Conservation (phyloP, 2,329 filamentous ascomycete species). For the Cladophialophora chaetospira region DNA sequence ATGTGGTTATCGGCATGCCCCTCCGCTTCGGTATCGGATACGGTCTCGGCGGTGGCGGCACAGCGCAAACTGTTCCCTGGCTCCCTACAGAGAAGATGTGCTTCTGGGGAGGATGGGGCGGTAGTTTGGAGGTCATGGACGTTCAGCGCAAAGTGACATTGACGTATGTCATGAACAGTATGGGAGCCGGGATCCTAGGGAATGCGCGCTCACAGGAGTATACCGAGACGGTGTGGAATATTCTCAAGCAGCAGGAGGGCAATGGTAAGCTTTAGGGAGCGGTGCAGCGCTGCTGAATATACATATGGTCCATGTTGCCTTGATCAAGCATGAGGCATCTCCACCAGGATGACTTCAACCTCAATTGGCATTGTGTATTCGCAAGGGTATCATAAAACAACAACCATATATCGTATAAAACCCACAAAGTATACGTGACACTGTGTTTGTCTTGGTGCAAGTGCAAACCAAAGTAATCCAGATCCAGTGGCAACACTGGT, state of each 20-base stretch:
- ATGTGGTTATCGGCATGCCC: slow-evolving; percentile 42
- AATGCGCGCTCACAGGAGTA: slow-evolving; percentile 37
- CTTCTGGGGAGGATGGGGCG: slow-evolving; percentile 53
- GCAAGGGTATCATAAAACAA: no score
- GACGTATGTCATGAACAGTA: slow-evolving; percentile 51
- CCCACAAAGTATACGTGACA: no score
- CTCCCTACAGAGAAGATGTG: slow-evolving; percentile 40
- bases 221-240: slow-evolving; percentile 39
- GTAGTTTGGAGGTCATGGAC: slow-evolving; percentile 49
- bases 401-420: no score
- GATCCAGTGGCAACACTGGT: no score
- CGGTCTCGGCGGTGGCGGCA: slow-evolving; percentile 38
- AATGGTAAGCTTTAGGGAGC: not conserved
- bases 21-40: slow-evolving; percentile 50
- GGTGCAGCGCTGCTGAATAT: not conserved
- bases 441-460: no score
- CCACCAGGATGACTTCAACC: no score
- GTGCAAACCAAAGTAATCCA: no score
- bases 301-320: no score
- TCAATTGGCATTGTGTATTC: no score
- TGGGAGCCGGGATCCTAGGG: slow-evolving; percentile 39
- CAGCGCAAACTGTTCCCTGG: slow-evolving; percentile 30
- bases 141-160: slow-evolving; percentile 46
- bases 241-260: slow-evolving; percentile 10
- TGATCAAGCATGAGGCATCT: no score